Base-by-base conservation (phyloP, 164 flowering plant genomes). In the Nymphaea thermarum region DNA sequence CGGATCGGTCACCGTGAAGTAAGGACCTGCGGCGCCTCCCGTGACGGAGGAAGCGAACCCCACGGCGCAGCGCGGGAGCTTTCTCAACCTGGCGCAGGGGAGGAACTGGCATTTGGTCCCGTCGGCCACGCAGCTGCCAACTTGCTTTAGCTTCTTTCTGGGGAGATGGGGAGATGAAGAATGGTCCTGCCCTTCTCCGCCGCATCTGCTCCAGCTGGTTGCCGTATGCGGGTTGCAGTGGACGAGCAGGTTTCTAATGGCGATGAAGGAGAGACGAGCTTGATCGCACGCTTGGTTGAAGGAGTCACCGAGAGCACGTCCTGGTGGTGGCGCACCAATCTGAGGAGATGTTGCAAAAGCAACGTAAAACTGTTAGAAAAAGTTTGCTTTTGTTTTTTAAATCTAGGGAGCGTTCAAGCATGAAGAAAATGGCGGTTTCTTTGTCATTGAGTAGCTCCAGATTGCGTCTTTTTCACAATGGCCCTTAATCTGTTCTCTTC, bases 41-140 rank as follows among this genome's bases (percentile, higher is more conserved):
- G 66, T 64, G 66, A 42, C 25, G 16, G 42, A 36, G 5, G 66
- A 6, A 15, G 66, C 43, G 66, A 64, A 64, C 5, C 66, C 66
- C 42, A 64, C 41, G 5, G 66, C 43, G 41, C 66, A 64, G 41
- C 5, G 43, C 10, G 42, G 66, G 41, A 64, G 66, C 10, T 15
- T 17, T n/a, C 4, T 64, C 10, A 3, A 42, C 8, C 5, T 42
- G 17, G 66, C 66, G 44, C 66, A 64, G 17, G 66, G 43, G 5
- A 11, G 36, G 66, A 64, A 64, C 42, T 64, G 66, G 44, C 66
- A 64, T 43, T 64, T 64, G 66, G 66, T 64, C 10, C 66, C 66
- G 36, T 64, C 66, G 6, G 36, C 66, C n/a, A 36, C 43, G 25
- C 64, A 62, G 18, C 18, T 62, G 36, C 25, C 18, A 8, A 12